phyloP scores from a whole-genome alignment of 768 basidiomycete genomes.

The Pisolithus albus region DNA sequence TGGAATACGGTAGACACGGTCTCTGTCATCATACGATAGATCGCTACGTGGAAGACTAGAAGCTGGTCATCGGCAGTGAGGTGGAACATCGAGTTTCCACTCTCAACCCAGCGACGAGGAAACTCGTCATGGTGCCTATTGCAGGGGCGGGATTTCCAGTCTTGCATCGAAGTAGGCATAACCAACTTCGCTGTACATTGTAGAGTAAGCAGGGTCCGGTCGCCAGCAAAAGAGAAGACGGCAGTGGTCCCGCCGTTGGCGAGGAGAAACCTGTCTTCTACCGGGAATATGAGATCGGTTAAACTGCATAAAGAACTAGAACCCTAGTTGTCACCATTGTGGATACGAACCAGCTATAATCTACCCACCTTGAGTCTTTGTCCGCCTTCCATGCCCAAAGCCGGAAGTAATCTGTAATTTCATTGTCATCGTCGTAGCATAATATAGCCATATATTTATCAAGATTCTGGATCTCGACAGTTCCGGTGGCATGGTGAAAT shows the following conservation, averaged over 20 bases:
- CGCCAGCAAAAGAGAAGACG: constrained; percentile 37
- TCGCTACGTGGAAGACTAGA: constrained; percentile 43
- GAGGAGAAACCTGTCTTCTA: constrained; percentile 38
- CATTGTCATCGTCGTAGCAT: constrained; percentile 36
- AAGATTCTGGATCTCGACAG: constrained; percentile 41
- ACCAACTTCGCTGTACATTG: constrained; percentile 31
- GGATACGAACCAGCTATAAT: neutral
- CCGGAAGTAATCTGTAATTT: constrained; percentile 38
- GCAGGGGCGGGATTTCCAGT: constrained; percentile 44
- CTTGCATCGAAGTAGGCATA: constrained; percentile 38
- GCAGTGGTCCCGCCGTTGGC: constrained; percentile 42
- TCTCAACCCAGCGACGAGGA: neutral
- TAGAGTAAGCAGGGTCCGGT: constrained; percentile 21
- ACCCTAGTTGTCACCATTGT: neutral
- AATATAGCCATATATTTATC: constrained; percentile 44
- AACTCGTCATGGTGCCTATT: constrained; percentile 4
- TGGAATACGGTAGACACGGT: constrained; percentile 36
- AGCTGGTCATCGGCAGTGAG: constrained; percentile 44
- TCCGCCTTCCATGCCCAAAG: constrained; percentile 44
- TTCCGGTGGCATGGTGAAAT: constrained; percentile 10
- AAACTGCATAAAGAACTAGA: constrained; percentile 37
- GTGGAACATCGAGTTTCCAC: constrained; percentile 16
- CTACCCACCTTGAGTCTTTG: constrained; percentile 32
- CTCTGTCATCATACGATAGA: constrained; percentile 30
- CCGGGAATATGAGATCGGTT: constrained; percentile 49